These are phyloP conservation scores for Starmera dryadoides DNA, from an alignment of 805 yeast species.

Conservation along the genomic window DNA sequence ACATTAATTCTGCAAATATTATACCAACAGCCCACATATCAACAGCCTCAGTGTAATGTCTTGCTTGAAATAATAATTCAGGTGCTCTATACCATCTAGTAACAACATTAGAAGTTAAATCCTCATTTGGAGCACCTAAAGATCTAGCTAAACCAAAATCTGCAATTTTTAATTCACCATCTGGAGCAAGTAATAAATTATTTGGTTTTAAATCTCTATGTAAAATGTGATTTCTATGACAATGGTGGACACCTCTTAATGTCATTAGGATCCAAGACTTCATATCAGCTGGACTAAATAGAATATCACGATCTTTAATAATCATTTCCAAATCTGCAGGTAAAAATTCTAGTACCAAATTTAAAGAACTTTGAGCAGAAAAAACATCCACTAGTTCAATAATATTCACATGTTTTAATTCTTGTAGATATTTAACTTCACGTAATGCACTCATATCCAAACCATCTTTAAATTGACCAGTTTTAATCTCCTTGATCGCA, in stretches of 20 bases:
- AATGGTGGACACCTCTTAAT: conserved; percentile 88
- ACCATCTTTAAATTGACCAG: conserved; percentile 92
- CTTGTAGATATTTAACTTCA: conserved; percentile 85
- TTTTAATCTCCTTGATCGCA: conserved; percentile 93
- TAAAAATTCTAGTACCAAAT: conserved; percentile 85
- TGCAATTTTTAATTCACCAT: conserved; percentile 86
- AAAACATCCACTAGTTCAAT: conserved; percentile 88
- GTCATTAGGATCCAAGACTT: conserved; percentile 95
- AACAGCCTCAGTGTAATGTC: conserved; percentile 81
- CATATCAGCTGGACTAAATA: conserved; percentile 80
- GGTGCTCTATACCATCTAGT: conserved; percentile 99
- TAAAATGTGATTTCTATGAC: conserved; percentile 83
- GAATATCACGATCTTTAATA: conserved; percentile 68
- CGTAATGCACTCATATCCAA: conserved; percentile 96
- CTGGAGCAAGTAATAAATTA: conserved; percentile 78
- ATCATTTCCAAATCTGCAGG: conserved; percentile 90
- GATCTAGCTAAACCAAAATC: conserved; percentile 96
- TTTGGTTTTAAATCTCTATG: conserved; percentile 95
- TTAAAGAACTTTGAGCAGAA: conserved; percentile 55
- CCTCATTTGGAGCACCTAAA: conserved; percentile 68
- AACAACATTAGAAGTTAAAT: conserved; percentile 86
- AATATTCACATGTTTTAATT: conserved; percentile 68
- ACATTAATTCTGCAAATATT: conserved; percentile 93
- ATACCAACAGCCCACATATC: conserved; percentile 97
- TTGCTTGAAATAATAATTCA: conserved; percentile 81